Base-by-base conservation (phyloP, 2,329 filamentous ascomycete genomes). In the Zymoseptoria brevis region DNA sequence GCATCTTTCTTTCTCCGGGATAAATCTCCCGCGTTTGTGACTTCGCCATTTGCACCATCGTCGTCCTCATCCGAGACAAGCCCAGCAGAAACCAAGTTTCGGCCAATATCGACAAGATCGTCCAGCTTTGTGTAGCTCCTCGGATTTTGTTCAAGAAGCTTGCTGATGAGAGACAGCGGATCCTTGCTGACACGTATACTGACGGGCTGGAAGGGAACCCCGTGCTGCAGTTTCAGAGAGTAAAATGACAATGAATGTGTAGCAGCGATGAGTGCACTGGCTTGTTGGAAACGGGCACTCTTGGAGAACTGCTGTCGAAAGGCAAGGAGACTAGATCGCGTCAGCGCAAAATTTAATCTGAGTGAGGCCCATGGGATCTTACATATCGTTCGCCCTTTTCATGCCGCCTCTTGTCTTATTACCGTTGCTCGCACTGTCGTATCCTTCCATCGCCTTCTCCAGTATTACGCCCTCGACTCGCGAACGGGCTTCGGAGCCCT, bases 341-440 rank as follows among this genome's bases (percentile, higher is more conserved):
- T 64, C n/a, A 61, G 62, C 50, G 8, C 29, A n/a, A 29, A 11
- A 24, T n/a, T 30, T 8, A 9, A 8, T 13, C 22, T 26, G 8
- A 53, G 30, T 13, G 35, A 45, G 16, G 11, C 13, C 16, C 5
- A n/a, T n/a, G 35, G 41, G 52, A 13, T 71, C 83, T 74, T 75
- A 88, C 87, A 89, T 87, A 54, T 90, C 87, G 64, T 87, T 81
- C 52, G 88, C 90, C 72, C 85, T 89, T 73, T 89, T 90, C 67
- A 94, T 80, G 0, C 87, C 87, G 16, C 89, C 89, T 64, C 89
- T 81, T 1, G 83, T 88, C 57, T 84, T 83, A 66, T 93, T 91
- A 0, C 88, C 87, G 67, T 94, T 94, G 21, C 87, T 89, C 2
- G 89, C 89, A 69, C 89, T 89, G 68, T 94, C 89, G 69, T 91